A percentile compares a stretch with the other conserved stretches of the same genome.
phyloP scores from a whole-genome alignment of 148 eudicot species.

The Oxyria digyna region DNA sequence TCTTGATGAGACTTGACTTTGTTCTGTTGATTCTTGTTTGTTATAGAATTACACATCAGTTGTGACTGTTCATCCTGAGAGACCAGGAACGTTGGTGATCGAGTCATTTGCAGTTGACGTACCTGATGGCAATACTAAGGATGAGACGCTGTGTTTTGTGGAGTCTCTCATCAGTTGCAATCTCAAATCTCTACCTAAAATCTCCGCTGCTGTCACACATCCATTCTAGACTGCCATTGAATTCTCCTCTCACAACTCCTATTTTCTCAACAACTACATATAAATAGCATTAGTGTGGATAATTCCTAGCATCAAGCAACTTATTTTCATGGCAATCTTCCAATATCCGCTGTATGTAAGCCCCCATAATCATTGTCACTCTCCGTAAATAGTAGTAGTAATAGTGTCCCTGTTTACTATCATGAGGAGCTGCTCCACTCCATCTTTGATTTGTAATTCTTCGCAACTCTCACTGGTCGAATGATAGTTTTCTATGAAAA shows the following conservation, averaged over 20 bases:
- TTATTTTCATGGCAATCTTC: not conserved
- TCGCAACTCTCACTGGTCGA: not conserved
- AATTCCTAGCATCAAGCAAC: not conserved
- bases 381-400: not conserved
- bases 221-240: not conserved
- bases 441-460: not conserved
- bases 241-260: not conserved
- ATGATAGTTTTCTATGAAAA: not conserved
- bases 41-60: conserved; percentile 72
- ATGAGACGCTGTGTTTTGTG: conserved; percentile 66
- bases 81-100: conserved; percentile 48
- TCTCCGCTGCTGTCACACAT: conserved; percentile 45
- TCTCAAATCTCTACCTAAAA: conserved; percentile 58
- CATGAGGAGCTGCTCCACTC: not conserved
- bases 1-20: conserved; percentile 2
- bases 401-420: not conserved
- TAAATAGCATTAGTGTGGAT: not conserved
- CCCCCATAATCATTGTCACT: not conserved
- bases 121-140: conserved; percentile 61
- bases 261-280: not conserved
- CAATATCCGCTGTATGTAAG: not conserved
- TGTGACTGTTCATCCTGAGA: conserved; percentile 60
- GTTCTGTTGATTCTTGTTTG: not conserved
- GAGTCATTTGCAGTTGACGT: conserved; percentile 77
- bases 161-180: conserved; percentile 67